Evolutionary conservation across 1,139 yeast species (phyloP), one percentile per base, ranked within the genome.

Genomic region (Lodderomyces metapsilosis): DNA sequence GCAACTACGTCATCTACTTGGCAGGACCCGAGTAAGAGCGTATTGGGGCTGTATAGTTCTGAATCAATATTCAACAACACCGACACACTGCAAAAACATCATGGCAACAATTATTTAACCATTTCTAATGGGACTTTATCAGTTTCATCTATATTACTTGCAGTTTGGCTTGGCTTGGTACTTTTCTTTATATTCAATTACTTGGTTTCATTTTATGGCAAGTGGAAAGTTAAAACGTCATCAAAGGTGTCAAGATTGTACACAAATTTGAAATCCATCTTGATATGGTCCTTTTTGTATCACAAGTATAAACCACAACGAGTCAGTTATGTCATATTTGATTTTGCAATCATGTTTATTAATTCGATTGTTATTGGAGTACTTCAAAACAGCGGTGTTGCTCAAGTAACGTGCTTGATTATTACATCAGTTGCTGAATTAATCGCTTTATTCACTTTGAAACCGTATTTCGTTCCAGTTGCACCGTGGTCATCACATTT

Each of bases 271-370:
- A 70, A 63, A 43, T 60, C 70, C 2, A 68, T 78, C 37, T 60
- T 76, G 41, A 46, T 68, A 2, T 78, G 82, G 81, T 68, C 74
- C 3, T 62, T 62, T 38, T 54, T 66, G 20, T 78, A 77, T 52
- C 66, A 68, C 44, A 62, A 63, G 24, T 74, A 70, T 51, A 64
- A 66, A 21, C 81, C 82, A 1, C 57, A 64, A 20, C 60, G 63
- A 44, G 65, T 73, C 1, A 59, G 56, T 42, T 78, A 58, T 49
- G 66, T 69, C 6, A 51, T 64, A 2, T 48, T 69, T 32, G 78
- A 76, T 32, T 52, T 61, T 10, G 27, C 54, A 0, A 58, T 61
- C 4, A 41, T 68, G 5, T 37, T 76, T 1, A 24, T 62, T 2
- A 66, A 67, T 44, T 66, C 71, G 50, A 39, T 72, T 13, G 56